Evolutionary conservation across 352 stramenopile genomes (phyloP), one percentile per base, ranked within the genome.

Genomic region (Phytophthora kernoviae): DNA sequence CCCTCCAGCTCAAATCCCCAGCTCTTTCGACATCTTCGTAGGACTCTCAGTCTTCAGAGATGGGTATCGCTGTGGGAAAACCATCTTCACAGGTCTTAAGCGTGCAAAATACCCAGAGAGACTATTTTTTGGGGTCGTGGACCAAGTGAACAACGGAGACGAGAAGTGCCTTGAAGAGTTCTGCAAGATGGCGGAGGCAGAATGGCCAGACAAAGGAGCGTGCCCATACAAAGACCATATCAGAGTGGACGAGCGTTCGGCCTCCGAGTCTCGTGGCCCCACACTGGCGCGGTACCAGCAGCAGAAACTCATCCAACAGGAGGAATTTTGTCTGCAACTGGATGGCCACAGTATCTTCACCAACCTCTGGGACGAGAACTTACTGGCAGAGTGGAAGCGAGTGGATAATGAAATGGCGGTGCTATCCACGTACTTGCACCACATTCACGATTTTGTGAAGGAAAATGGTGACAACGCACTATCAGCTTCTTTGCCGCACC

Each of bases 311-410:
- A 59, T 95, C 2, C 58, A 66, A 27, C 49, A 88, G 37, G 79
- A 95, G 39, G 87, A 93, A 54, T 95, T 95, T 41, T 95, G 86
- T 65, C 77, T 95, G 22, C 84, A 93, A 54, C 69, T 95, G 5
- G 87, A 95, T 32, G 82, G 82, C 4, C 87, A 95, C 70, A 91
- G 79, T 36, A 89, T 95, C 62, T 95, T 95, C 50, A 93, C 87
- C 20, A 93, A 93, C 64, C 59, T 76, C 7, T 95, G 87, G 87
- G 87, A 95, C 53, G 67, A 86, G 18, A 79, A 90, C 44, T 22
- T 95, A 1, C 18, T 95, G 27, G 65, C 69, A 26, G 84, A 95
- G 24, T 95, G 84, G 87, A 87, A 67, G 52, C 75, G 76, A 9
- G 63, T 91, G 9, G 63, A 80, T 54, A 95, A 95, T 56, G 87